Evolutionary conservation across 345 rosid species (phyloP).

Genomic region (Salix koriyanagi): DNA sequence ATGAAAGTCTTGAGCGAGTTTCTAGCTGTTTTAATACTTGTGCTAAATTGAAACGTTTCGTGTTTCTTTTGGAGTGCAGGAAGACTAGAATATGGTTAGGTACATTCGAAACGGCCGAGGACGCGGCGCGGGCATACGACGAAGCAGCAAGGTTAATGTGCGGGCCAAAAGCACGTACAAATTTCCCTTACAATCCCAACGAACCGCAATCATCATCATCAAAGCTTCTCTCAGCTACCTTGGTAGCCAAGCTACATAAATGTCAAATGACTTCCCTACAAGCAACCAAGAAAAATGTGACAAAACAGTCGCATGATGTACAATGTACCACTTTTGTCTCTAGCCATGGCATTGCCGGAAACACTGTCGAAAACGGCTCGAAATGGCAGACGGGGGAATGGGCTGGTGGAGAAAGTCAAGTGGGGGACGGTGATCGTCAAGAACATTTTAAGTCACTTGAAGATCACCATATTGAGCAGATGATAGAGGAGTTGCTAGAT

Average conservation of each 20-base stretch:
- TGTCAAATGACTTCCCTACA: constrained; percentile 30
- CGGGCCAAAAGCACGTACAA: constrained; percentile 28
- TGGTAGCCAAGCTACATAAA: constrained; percentile 26
- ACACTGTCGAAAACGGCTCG: not conserved
- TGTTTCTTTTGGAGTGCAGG: constrained; percentile 5
- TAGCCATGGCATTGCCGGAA: constrained; percentile 2
- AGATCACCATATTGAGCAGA: constrained; percentile 31
- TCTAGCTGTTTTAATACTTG: not conserved
- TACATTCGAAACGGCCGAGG: constrained; percentile 35
- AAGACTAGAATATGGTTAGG: constrained; percentile 38
- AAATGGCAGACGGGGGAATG: constrained; percentile 7
- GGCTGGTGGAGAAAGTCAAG: constrained; percentile 7
- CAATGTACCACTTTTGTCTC: not conserved
- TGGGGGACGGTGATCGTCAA: not conserved
- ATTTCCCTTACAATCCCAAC: constrained; percentile 24
- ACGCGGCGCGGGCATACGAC: constrained; percentile 30
- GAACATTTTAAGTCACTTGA: constrained; percentile 15
- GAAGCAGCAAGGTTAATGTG: constrained; percentile 35
- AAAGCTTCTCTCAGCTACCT: constrained; percentile 27
- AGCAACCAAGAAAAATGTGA: constrained; percentile 10
- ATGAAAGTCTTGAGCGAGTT: not conserved
- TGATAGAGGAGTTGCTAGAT: constrained; percentile 34
- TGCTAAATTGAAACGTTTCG: not conserved
- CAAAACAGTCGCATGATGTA: not conserved
- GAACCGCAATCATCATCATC: constrained; percentile 29